Base-by-base conservation (phyloP, 2,329 filamentous ascomycete genomes). In the Xylariales sp. region DNA sequence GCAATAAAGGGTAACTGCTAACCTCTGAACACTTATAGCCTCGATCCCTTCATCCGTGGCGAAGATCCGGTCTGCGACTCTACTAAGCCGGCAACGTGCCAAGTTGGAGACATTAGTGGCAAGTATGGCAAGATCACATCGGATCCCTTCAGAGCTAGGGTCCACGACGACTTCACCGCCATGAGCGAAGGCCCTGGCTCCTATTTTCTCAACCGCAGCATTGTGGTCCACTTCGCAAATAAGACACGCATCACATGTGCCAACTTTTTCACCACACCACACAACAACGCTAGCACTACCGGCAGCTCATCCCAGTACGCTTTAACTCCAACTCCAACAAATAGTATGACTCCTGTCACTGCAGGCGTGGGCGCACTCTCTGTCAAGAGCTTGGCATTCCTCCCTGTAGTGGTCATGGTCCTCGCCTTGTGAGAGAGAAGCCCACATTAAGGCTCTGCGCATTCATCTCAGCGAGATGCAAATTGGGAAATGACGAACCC, bases 61-160 rank as follows among this genome's bases (percentile, higher is more conserved):
- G 88, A 93, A 75, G 80, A 79, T 1, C 82, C 89, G 4, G 74
- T 85, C 5, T 95, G 92, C 80, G 83, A 93, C 75, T 45, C 80
- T 10, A 73, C 77, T 9, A 76, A 81, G 6, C 90, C 90, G 7
- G 79, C 86, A 69, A 89, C 87, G 9, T 96, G 92, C 82, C 88
- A 95, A 80, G 87, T 92, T 10, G 92, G 93, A 71, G 92, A 95
- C 77, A 83, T 94, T 64, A 87, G 87, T 73, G 92, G 92, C 76
- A 95, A 95, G 82, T 83, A 91, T 74, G 91, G 91, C 69, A 83
- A 84, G 68, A 86, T 92, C 74, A 82, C 79, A 32, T 77, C 79
- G 34, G 83, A 85, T 69, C 81, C 84, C 12, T 89, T 85, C 75
- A 75, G 77, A 34, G 79, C 77, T 63, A 81, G 79, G 56, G 91